phyloP scores from a whole-genome alignment of 1,284 basidiomycete species.

The Puccinia horiana region DNA sequence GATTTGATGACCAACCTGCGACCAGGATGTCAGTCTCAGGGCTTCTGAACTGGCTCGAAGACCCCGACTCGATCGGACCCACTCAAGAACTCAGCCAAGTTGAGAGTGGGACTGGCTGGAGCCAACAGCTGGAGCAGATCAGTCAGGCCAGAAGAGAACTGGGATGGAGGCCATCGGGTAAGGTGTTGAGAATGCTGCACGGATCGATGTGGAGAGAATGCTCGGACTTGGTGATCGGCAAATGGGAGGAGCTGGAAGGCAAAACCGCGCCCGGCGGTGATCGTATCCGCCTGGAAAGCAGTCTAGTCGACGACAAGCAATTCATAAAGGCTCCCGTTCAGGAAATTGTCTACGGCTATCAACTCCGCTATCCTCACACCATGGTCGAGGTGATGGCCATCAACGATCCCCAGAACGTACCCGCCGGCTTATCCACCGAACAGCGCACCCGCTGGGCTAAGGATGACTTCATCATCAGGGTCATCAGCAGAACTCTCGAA shows the following conservation, averaged over 20 bases:
- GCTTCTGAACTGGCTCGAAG: conserved; percentile 26
- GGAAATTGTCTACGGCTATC: conserved; percentile 29
- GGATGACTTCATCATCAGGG: conserved; percentile 35
- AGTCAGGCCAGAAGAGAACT: conserved; percentile 25
- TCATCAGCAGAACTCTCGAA: conserved; percentile 38
- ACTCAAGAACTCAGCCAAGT: background rate
- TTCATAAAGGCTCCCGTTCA: conserved; percentile 4
- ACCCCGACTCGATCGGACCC: background rate
- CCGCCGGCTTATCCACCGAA: background rate
- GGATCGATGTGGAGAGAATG: conserved; percentile 49
- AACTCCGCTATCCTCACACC: conserved; percentile 21
- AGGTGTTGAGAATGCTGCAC: conserved; percentile 43
- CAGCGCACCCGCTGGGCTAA: conserved; percentile 1
- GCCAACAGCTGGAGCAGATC: conserved; percentile 26
- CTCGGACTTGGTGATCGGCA: conserved; percentile 26
- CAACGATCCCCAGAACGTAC: background rate
- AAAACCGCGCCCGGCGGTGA: background rate
- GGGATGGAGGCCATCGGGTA: conserved; percentile 37
- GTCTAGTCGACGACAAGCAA: conserved; percentile 5
- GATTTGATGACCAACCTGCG: conserved; percentile 38
- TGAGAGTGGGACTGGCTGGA: conserved; percentile 1
- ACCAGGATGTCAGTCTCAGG: conserved; percentile 26
- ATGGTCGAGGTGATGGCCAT: conserved; percentile 31
- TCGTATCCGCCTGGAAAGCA: background rate
- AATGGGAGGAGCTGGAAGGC: conserved; percentile 13